Conservation (phyloP, 441 rosid genomes). For the Pelargonium cotyledonis region DNA sequence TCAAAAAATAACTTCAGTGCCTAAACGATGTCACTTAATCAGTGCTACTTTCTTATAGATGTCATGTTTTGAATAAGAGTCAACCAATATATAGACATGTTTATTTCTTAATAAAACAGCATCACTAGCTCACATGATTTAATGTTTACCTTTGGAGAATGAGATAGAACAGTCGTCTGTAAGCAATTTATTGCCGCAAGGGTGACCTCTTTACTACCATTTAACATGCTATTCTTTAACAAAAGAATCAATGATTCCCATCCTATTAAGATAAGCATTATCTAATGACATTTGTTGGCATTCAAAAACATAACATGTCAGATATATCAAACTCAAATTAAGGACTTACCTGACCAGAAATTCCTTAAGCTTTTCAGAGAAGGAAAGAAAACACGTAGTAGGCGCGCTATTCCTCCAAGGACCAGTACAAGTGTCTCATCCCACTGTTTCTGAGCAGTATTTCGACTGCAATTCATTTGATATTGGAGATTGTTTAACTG, state of each 20-base stretch:
- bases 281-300: slow-evolving; percentile 4
- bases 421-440: slow-evolving; percentile 97
- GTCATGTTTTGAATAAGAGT: slow-evolving; percentile 4
- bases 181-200: slow-evolving; percentile 89
- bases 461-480: slow-evolving; percentile 61
- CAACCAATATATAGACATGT: neutral
- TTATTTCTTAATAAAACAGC: slow-evolving; percentile 5
- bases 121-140: slow-evolving; percentile 14
- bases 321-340: slow-evolving; percentile 12
- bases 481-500: slow-evolving; percentile 13
- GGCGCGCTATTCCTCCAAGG: slow-evolving; percentile 91
- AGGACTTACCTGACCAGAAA: slow-evolving; percentile 79
- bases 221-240: slow-evolving; percentile 68
- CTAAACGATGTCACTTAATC: slow-evolving; percentile 7
- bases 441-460: slow-evolving; percentile 99
- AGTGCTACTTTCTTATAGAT: slow-evolving; percentile 3
- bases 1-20: slow-evolving; percentile 19
- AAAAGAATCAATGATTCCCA: slow-evolving; percentile 88
- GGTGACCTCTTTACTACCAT: slow-evolving; percentile 93
- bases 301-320: neutral
- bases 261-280: slow-evolving; percentile 42
- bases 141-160: slow-evolving; percentile 63
- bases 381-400: slow-evolving; percentile 90
- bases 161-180: slow-evolving; percentile 77
- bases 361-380: slow-evolving; percentile 67